Base-by-base conservation (phyloP, 495 filamentous ascomycete genomes). In the Penicillium turbatum region DNA sequence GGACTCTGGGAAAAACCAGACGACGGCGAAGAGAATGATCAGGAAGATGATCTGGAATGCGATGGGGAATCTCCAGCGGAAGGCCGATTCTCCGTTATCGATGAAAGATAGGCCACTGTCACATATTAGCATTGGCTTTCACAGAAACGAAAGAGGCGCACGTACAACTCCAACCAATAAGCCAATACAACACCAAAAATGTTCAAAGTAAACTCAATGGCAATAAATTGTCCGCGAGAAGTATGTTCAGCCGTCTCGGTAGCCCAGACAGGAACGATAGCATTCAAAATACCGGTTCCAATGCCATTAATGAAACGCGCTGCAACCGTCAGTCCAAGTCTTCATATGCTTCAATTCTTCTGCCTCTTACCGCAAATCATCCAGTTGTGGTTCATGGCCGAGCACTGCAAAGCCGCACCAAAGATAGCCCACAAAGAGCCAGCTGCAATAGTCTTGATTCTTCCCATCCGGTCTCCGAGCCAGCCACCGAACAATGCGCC, bases 171-270 rank as follows among this genome's bases (percentile, higher is more conserved):
- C 21, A 88, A 72, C 86, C 85, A 88, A 54, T 87, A 88, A 6
- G 84, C 85, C 16, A 88, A 70, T 2, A 87, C 84, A 4, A 89
- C 84, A 63, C 86, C 86, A 36, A 87, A 84, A 54, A 88, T 88
- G 58, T 89, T 88, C 12, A 87, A 60, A 0, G 84, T 87, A 57
- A 89, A 87, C 57, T 88, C 86, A 48, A 87, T 87, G 5, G 85
- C 81, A 50, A 88, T 81, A 57, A 87, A 88, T 42, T 85, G 77
- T 4, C 86, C 86, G 39, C 86, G 79, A 3, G 82, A 85, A 6
- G 79, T 87, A 53, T 88, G 84, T 36, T 81, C 80, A 7, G 83
- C 81, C 1, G 81, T 85, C 64, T 88, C 85, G 6, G 85, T 85
- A 16, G 84, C 83, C 76, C 83, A 87, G 30, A 87, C 85, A 1